phyloP scores from a whole-genome alignment of 2,329 filamentous ascomycete species.

The Metarhizium rileyi region DNA sequence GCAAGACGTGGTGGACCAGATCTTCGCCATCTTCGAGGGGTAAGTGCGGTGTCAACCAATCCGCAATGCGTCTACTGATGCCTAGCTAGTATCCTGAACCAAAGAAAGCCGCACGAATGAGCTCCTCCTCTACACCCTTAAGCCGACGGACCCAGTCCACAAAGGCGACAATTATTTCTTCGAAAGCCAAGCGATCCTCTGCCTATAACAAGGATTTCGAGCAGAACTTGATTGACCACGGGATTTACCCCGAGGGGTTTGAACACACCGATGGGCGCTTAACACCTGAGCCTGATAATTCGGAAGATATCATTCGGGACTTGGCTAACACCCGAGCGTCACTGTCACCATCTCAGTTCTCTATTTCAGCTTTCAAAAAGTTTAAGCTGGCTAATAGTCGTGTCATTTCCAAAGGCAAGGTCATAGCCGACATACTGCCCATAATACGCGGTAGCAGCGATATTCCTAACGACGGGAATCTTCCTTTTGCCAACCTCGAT shows the following conservation, averaged over 20 bases:
- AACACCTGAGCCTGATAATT: neutral
- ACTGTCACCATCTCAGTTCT: conserved; percentile 29
- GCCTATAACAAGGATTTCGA: neutral
- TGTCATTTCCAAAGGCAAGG: neutral
- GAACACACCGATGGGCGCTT: too few relatives aligned
- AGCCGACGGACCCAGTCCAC: neutral
- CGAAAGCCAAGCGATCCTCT: neutral
- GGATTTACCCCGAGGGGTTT: neutral
- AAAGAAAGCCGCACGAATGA: neutral
- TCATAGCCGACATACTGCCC: neutral
- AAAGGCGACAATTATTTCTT: neutral
- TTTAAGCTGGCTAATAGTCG: too few relatives aligned
- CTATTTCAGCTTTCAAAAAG: too few relatives aligned
- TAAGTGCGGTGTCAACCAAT: neutral
- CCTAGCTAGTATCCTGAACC: too few relatives aligned
- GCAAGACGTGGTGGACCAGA: neutral
- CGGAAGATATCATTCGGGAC: neutral
- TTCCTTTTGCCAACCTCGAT: conserved; percentile 16
- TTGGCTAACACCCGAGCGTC: conserved; percentile 11
- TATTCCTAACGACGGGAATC: conserved; percentile 3
- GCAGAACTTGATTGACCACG: neutral
- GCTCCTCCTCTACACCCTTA: too few relatives aligned
- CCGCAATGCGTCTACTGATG: too few relatives aligned
- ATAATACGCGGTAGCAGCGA: conserved; percentile 15
- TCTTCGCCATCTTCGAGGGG: neutral